Evolutionary conservation across 106 monocot species (phyloP).

Genomic region (Dendrobium huoshanense): DNA sequence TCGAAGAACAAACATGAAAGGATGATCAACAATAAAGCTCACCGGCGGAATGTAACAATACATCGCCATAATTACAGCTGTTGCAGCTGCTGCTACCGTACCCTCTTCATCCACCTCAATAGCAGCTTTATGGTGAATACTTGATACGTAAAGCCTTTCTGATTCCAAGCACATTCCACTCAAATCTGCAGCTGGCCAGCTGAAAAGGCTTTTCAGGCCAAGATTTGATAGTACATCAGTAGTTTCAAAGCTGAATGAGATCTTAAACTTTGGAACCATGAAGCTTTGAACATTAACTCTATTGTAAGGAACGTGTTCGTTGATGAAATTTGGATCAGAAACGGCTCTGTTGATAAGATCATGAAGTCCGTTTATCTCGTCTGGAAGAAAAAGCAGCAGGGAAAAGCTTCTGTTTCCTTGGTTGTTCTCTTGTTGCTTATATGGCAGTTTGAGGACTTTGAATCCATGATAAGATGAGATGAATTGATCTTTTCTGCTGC

Average conservation of each 20-base stretch:
- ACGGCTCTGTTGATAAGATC: conserved; percentile 2
- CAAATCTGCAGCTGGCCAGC: conserved; percentile 11
- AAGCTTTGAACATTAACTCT: conserved; percentile 4
- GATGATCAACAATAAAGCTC: conserved; percentile 34
- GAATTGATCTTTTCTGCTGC: conserved; percentile 3
- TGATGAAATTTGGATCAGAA: conserved; percentile 11
- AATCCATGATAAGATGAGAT: conserved; percentile 14
- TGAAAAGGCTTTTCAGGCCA: conserved; percentile 15
- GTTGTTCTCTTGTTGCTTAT: not conserved
- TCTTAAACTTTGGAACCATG: conserved; percentile 36
- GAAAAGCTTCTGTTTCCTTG: conserved; percentile 9
- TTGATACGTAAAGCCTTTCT: conserved; percentile 7
- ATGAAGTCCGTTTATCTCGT: conserved; percentile 11
- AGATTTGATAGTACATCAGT: not conserved
- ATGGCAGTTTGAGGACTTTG: conserved; percentile 26
- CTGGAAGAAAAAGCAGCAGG: conserved; percentile 33
- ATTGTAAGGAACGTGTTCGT: not conserved
- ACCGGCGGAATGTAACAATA: not conserved
- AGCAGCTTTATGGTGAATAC: conserved; percentile 17
- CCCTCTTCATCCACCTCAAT: conserved; percentile 32
- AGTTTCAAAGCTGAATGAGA: conserved; percentile 18
- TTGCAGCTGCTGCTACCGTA: conserved; percentile 21
- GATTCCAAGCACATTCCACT: conserved; percentile 7
- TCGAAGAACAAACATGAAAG: conserved; percentile 26
- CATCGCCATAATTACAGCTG: not conserved